Evolutionary conservation across 148 eudicot genomes (phyloP).

Genomic region (Camellia granthamiana): DNA sequence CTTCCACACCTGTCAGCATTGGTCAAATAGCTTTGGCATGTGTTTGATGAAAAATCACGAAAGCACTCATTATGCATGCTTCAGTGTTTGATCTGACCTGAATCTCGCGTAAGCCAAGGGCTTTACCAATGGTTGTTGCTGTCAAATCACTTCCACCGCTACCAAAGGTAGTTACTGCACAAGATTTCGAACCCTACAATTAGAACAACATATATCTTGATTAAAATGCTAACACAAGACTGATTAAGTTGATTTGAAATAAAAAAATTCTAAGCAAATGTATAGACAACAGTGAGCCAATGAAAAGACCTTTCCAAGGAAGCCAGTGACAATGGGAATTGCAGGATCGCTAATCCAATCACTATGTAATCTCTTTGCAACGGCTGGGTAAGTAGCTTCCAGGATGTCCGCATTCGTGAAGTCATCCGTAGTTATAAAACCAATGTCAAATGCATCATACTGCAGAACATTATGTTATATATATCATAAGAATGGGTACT

Average conservation of each 20-base stretch:
- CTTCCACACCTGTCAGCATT: slow-evolving; percentile 71
- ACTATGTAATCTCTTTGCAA: slow-evolving; percentile 62
- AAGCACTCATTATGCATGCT: slow-evolving; percentile 4
- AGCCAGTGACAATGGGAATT: slow-evolving; percentile 84
- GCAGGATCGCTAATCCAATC: slow-evolving; percentile 78
- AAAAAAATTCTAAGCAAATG: not conserved
- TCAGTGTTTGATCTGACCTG: slow-evolving; percentile 44
- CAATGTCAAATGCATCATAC: slow-evolving; percentile 91
- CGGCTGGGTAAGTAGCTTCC: slow-evolving; percentile 91
- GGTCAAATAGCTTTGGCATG: not conserved
- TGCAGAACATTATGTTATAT: slow-evolving; percentile 27
- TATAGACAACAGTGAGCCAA: not conserved
- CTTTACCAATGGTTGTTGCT: slow-evolving; percentile 90
- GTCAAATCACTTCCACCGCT: slow-evolving; percentile 97
- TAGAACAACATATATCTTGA: not conserved
- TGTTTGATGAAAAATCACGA: not conserved
- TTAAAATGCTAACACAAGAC: not conserved
- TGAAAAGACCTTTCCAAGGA: slow-evolving; percentile 77
- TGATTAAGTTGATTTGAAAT: not conserved
- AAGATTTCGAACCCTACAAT: slow-evolving; percentile 65
- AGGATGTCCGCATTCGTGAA: slow-evolving; percentile 88
- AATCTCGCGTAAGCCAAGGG: slow-evolving; percentile 78
- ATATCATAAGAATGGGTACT: slow-evolving; percentile 1
- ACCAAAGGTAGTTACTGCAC: slow-evolving; percentile 90
- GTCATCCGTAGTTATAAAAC: slow-evolving; percentile 89